Base-by-base conservation (phyloP, 371 early-diverging fungal genomes). In the Lichtheimia hyalospora region DNA sequence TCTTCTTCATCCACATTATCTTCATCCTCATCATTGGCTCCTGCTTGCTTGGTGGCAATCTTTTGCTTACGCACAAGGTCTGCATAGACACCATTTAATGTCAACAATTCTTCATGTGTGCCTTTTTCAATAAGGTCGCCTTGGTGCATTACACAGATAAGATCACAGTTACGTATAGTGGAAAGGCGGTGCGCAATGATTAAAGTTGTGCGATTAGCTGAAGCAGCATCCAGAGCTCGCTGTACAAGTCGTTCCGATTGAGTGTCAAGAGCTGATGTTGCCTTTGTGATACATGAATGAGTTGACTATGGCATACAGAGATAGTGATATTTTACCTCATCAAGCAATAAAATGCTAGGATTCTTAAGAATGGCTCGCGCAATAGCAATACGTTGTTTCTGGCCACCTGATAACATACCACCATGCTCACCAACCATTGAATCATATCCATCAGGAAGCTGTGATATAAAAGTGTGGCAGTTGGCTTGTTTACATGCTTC, bases 161-260 rank as follows among this genome's bases (percentile, higher is more conserved):
- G 62, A 64, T 96, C 90, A 2, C 93, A 89, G 62, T 92, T 85
- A 42, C 77, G 76, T 49, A 87, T 78, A 5, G 92, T 92, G 39
- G 90, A 87, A 12, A 92, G 72, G 14, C 91, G 83, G 67, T 96
- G 96, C 0, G 96, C 96, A 63, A 97, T 89, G 3, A 94, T 87
- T 48, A 98, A 82, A 7, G 94, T 94, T 0, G 95, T 94, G 21
- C 95, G 78, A 44, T 86, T 82, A 18, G 69, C 59, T 12, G 89
- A 42, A 6, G 94, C 94, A 13, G 66, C 73, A 57, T 94, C 94
- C 42, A 92, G 70, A n/a, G 92, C 91, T 13, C 64, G 71, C 65
- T 92, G 92, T 0, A 93, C 91, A n/a, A 90, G 70, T 24, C 87
- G 78, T 67, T 97, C 96, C 5, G 90, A 88, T 61, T 85, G 80